phyloP scores from a whole-genome alignment of 768 basidiomycete species.

The Hortiboletus campestris region DNA sequence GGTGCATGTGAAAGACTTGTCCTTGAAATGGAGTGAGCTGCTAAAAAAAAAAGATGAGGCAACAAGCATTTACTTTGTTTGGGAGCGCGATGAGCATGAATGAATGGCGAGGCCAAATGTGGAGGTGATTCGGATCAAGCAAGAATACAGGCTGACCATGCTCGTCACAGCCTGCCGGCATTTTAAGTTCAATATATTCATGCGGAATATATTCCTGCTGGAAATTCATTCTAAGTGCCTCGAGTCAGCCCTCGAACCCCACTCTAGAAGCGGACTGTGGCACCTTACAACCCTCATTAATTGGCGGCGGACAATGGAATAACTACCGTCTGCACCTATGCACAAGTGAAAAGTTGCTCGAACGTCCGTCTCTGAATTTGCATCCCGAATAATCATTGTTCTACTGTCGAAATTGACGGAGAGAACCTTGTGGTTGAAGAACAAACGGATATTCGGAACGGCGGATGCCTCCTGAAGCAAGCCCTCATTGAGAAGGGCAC shows the following conservation, averaged over 20 bases:
- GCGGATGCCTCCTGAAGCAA: constrained; percentile 76
- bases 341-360: constrained; percentile 70
- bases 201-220: constrained; percentile 94
- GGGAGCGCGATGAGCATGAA: constrained; percentile 99
- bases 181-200: constrained; percentile 94
- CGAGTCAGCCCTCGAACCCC: constrained; percentile 14
- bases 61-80: constrained; percentile 69
- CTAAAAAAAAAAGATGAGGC: constrained; percentile 27
- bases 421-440: constrained; percentile 80
- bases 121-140: constrained; percentile 93
- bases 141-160: constrained; percentile 67
- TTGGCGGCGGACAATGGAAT: constrained; percentile 87
- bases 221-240: constrained; percentile 78
- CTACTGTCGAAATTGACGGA: constrained; percentile 72
- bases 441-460: constrained; percentile 59
- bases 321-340: constrained; percentile 92
- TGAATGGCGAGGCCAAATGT: constrained; percentile 98
- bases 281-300: constrained; percentile 95
- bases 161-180: constrained; percentile 73
- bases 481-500: constrained; percentile 81
- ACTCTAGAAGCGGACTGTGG: constrained; percentile 27
- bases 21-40: constrained; percentile 48
- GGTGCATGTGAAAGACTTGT: constrained; percentile 96
- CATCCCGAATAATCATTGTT: constrained; percentile 52
- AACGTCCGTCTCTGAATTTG: constrained; percentile 40